Base-by-base conservation (phyloP, 1,139 yeast species). In the Saccharomyces pastorianus region DNA sequence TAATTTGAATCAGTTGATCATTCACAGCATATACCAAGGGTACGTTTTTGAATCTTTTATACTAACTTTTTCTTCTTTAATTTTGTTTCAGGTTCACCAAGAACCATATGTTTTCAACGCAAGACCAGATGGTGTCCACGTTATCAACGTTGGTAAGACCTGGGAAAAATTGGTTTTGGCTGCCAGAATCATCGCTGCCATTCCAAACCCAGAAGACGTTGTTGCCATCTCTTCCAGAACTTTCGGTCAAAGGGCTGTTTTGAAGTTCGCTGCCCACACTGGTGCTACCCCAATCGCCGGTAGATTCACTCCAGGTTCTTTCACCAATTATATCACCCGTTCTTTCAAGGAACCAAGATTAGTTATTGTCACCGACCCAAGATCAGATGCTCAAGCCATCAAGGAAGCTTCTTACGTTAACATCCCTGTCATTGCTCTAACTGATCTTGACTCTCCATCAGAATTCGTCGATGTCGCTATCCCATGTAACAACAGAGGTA, bases 271-370 rank as follows among this genome's bases (percentile, higher is more conserved):
- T 76, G 89, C 96, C 73, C 99, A 95, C 93, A 91, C 99, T 71
- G 98, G 99, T 80, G 96, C 99, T 69, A 91, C 98, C 71, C 95
- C 99, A 78, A 91, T 95, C 81, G 99, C 99, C 71, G 99, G 99
- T 80, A 91, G 99, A 83, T 95, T 95, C 90, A 95, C 99, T 72
- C 99, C 99, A 80, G 99, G 99, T 88, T 86, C 88, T 84, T 95
- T 95, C 91, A 95, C 99, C 78, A 95, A 95, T 84, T 95, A 95
- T 84, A 93, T 91, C 84, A 95, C 99, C 80, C 95, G 98, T 82
- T 89, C 98, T 71, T 95, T 93, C 96, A 93, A 91, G 84, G 99
- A 95, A 83, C 99, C 99, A 85, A 89, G 99, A 84, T 85, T 95
- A 77, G 90, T 93, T 77, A 82, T 93, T 73, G 99, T 93, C 73